These are phyloP conservation scores for Acer campestre DNA, from an alignment of 345 rosid genomes.

Conservation along the genomic window DNA sequence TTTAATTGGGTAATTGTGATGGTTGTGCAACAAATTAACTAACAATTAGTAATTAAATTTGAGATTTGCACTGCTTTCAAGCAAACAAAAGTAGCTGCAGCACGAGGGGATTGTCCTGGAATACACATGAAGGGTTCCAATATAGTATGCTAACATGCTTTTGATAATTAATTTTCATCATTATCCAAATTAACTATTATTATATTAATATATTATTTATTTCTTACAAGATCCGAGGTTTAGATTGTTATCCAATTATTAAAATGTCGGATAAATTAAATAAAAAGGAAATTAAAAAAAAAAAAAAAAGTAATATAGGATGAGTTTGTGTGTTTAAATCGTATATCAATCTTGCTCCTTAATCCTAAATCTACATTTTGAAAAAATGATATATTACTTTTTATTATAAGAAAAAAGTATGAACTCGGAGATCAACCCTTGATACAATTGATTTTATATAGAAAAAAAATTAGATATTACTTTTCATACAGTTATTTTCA, in stretches of 20 bases:
- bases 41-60: not conserved
- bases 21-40: too few species aligned
- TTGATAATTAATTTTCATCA: slow-evolving; percentile 6
- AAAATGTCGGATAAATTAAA: not conserved
- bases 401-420: too few species aligned
- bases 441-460: too few species aligned
- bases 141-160: not conserved
- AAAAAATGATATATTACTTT: too few species aligned
- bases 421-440: too few species aligned
- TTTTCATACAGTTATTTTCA: too few species aligned
- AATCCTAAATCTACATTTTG: too few species aligned
- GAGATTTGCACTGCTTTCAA: not conserved
- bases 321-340: too few species aligned
- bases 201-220: not conserved
- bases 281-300: too few species aligned
- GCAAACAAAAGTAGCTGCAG: slow-evolving; percentile 1
- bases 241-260: slow-evolving; percentile 19
- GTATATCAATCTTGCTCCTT: too few species aligned
- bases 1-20: not conserved
- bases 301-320: too few species aligned
- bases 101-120: slow-evolving; percentile 8
- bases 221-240: slow-evolving; percentile 29
- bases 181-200: not conserved
- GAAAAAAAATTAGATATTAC: too few species aligned
- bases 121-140: slow-evolving; percentile 1